phyloP scores from a whole-genome alignment of 805 yeast species.

The Jamesozyma gamospora region DNA sequence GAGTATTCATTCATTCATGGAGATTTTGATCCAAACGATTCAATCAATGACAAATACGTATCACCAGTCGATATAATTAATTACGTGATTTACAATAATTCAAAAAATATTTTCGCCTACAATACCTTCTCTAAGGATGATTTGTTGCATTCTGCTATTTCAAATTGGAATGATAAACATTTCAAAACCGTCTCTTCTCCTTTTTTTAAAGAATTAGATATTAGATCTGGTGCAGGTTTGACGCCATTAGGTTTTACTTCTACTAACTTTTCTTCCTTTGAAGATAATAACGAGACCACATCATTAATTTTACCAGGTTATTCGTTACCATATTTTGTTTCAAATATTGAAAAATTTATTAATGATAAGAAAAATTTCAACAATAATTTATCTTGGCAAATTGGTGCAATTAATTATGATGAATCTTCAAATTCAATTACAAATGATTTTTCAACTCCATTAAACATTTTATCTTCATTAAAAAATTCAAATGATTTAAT shows the following conservation, averaged over 20 bases:
- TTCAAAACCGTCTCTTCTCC: constrained; percentile 1
- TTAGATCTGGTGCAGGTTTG: constrained; percentile 77
- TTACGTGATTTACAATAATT: constrained; percentile 43
- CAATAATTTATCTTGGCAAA: constrained; percentile 58
- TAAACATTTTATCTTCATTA: constrained; percentile 51
- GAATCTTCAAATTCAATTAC: constrained; percentile 40
- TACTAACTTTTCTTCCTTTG: no score
- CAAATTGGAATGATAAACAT: constrained; percentile 42
- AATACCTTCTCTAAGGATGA: constrained; percentile 54
- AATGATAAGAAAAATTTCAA: constrained; percentile 31
- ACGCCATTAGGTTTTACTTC: constrained; percentile 67
- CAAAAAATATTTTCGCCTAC: constrained; percentile 55
- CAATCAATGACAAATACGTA: constrained; percentile 31
- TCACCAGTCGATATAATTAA: constrained; percentile 44
- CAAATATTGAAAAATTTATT: constrained; percentile 25
- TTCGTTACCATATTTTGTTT: constrained; percentile 59
- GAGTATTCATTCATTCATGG: no score
- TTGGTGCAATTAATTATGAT: constrained; percentile 70
- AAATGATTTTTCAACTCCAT: constrained; percentile 54
- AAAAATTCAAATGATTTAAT: constrained; percentile 27
- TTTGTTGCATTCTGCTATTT: constrained; percentile 48
- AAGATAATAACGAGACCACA: constrained; percentile 30
- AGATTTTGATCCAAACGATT: no score
- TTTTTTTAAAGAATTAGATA: constrained; percentile 40
- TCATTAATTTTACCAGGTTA: constrained; percentile 50